phyloP scores from a whole-genome alignment of 805 yeast genomes.

The Starmerella tilneyi region DNA sequence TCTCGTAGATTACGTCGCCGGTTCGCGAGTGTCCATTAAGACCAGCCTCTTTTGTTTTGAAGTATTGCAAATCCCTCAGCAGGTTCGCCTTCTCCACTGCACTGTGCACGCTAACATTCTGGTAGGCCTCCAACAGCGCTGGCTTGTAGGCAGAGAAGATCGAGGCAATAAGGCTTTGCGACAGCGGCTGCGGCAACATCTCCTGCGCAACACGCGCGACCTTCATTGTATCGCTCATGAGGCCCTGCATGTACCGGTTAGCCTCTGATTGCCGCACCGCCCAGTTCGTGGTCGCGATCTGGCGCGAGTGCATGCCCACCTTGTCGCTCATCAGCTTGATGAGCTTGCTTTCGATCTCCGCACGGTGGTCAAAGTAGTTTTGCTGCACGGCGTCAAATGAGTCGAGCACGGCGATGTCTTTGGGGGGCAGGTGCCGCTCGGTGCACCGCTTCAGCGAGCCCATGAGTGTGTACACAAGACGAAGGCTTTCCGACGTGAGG shows the following conservation, averaged over 20 bases:
- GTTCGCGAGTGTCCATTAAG: conserved; percentile 51
- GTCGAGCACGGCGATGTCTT: background rate
- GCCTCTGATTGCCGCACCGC: conserved; percentile 23
- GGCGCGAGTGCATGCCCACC: conserved; percentile 41
- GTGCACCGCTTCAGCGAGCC: conserved; percentile 32
- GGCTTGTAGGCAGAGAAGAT: conserved; percentile 47
- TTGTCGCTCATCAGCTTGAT: conserved; percentile 65
- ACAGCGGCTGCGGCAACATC: conserved; percentile 38
- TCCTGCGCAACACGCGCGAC: conserved; percentile 50
- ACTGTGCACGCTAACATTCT: conserved; percentile 32
- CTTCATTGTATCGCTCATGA: conserved; percentile 58
- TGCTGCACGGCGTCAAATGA: conserved; percentile 36
- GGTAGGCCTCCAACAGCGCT: conserved; percentile 37
- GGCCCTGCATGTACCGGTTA: conserved; percentile 47
- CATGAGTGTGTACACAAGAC: conserved; percentile 36
- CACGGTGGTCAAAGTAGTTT: conserved; percentile 49
- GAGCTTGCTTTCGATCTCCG: conserved; percentile 51
- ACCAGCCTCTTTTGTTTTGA: conserved; percentile 50
- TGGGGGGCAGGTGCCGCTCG: conserved; percentile 25
- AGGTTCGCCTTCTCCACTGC: conserved; percentile 39
- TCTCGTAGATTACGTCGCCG: conserved; percentile 54
- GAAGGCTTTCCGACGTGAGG: conserved; percentile 54
- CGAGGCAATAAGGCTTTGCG: conserved; percentile 28
- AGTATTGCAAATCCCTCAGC: conserved; percentile 52
- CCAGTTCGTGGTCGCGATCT: conserved; percentile 44